Evolutionary conservation across 495 filamentous ascomycete genomes (phyloP).

Genomic region (Penicillium coffeae): DNA sequence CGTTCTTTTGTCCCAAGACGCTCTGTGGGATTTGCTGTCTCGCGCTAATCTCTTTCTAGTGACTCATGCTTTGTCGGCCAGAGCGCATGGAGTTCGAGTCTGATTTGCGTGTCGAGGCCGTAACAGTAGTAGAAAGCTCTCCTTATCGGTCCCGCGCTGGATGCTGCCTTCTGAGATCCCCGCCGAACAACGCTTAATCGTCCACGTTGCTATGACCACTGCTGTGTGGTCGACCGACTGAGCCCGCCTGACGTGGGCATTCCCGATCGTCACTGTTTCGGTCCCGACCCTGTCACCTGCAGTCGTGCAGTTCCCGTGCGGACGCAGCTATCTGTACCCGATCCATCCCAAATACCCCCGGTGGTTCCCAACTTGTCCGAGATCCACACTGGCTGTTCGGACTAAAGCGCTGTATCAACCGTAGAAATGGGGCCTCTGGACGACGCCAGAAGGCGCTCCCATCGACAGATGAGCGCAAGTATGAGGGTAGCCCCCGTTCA

Average conservation of each 20-base stretch:
- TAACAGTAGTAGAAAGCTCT: conserved; percentile 14
- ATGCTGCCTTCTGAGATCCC: neutral
- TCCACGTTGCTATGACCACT: conserved; percentile 20
- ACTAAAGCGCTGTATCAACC: conserved; percentile 4
- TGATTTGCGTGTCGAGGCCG: conserved; percentile 19
- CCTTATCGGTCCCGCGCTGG: conserved; percentile 18
- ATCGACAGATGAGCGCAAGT: conserved; percentile 32
- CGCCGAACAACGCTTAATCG: neutral
- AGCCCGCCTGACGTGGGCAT: conserved; percentile 21
- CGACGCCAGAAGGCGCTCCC: conserved; percentile 28
- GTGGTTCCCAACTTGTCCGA: conserved; percentile 1
- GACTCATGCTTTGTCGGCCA: neutral
- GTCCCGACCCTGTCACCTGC: conserved; percentile 23
- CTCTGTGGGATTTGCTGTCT: no score
- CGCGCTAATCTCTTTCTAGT: no score
- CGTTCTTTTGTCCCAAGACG: neutral
- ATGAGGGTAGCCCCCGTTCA: conserved; percentile 31
- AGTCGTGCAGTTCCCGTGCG: conserved; percentile 5
- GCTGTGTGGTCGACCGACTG: conserved; percentile 6
- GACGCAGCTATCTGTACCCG: neutral
- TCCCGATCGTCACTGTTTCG: conserved; percentile 15
- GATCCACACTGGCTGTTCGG: no score
- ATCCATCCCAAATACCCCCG: neutral
- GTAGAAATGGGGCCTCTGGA: conserved; percentile 33
- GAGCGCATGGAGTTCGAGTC: neutral